These are phyloP conservation scores for Insectozyma bohioensis DNA, from an alignment of 1,139 yeast species.

Conservation along the genomic window DNA sequence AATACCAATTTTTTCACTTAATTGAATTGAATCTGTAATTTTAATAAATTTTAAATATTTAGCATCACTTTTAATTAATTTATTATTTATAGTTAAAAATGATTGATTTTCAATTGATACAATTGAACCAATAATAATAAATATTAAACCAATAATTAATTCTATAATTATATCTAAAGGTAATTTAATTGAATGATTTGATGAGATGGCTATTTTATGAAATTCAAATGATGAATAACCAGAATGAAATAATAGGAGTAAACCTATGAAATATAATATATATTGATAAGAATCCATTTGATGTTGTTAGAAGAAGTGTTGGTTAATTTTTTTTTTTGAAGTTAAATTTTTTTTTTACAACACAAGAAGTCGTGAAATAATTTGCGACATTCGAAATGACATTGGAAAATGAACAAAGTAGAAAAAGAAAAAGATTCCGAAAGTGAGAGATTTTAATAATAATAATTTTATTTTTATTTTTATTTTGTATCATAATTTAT, in stretches of 20 bases:
- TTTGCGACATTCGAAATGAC: too few relatives aligned
- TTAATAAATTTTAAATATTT: conserved; percentile 43
- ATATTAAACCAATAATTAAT: conserved; percentile 36
- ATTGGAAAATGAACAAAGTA: neutral
- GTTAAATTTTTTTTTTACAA: too few relatives aligned
- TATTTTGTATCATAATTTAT: too few relatives aligned
- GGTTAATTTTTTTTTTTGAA: conserved; percentile 3
- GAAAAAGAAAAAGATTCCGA: conserved; percentile 1
- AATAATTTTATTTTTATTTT: too few relatives aligned
- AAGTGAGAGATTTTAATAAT: too few relatives aligned
- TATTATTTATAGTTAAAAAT: conserved; percentile 23
- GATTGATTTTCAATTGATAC: conserved; percentile 24
- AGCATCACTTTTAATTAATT: conserved; percentile 19
- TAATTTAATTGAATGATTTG: conserved; percentile 19
- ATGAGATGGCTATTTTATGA: conserved; percentile 34
- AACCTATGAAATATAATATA: conserved; percentile 29
- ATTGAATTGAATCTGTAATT: conserved; percentile 47
- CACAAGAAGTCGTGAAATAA: too few relatives aligned
- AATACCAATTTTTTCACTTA: conserved; percentile 44
- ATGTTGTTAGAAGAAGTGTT: conserved; percentile 4
- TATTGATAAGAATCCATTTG: conserved; percentile 6
- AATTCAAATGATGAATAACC: conserved; percentile 54
- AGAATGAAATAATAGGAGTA: conserved; percentile 41
- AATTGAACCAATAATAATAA: conserved; percentile 39
- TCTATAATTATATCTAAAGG: conserved; percentile 46